A percentile compares a stretch with the other conserved stretches of the same genome.
phyloP scores from a whole-genome alignment of 1,284 basidiomycete species.

The Ceratobasidium sp. region DNA sequence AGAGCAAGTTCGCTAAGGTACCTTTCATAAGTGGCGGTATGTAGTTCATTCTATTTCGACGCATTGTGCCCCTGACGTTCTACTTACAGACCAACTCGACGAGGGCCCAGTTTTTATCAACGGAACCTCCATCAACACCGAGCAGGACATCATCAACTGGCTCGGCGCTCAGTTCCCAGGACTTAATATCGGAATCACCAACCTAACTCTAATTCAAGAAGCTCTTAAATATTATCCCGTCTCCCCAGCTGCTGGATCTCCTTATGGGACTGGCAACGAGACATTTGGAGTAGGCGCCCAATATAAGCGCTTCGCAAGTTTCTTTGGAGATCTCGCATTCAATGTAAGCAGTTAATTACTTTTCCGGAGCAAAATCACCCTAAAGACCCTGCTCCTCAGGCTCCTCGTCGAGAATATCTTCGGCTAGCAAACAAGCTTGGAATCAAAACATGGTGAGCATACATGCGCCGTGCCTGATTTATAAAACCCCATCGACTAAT shows the following conservation, averaged over 20 bases:
- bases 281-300: conserved; percentile 27
- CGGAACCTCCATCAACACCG: not conserved
- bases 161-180: conserved; percentile 12
- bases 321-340: conserved; percentile 38
- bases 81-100: conserved; percentile 35
- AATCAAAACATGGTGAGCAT: conserved; percentile 22
- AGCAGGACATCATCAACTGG: conserved; percentile 31
- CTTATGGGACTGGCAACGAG: conserved; percentile 41
- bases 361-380: no score
- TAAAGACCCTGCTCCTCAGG: not conserved
- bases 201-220: not conserved
- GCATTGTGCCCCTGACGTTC: not conserved
- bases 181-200: not conserved
- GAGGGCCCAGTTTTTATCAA: conserved; percentile 39
- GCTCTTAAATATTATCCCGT: conserved; percentile 36
- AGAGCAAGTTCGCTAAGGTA: conserved; percentile 54
- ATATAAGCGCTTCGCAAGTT: conserved; percentile 34
- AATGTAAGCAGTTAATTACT: not conserved
- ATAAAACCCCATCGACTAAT: not conserved
- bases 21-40: conserved; percentile 57
- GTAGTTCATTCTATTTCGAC: not conserved
- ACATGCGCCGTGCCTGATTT: not conserved
- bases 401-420: conserved; percentile 10
- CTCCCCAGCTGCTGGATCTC: conserved; percentile 33
- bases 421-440: conserved; percentile 5